Percentiles rank a stretch among this genome's conserved stretches.
These are phyloP conservation scores for Diaporthe sp. DNA, from an alignment of 2,329 filamentous ascomycete species.

Conservation along the genomic window DNA sequence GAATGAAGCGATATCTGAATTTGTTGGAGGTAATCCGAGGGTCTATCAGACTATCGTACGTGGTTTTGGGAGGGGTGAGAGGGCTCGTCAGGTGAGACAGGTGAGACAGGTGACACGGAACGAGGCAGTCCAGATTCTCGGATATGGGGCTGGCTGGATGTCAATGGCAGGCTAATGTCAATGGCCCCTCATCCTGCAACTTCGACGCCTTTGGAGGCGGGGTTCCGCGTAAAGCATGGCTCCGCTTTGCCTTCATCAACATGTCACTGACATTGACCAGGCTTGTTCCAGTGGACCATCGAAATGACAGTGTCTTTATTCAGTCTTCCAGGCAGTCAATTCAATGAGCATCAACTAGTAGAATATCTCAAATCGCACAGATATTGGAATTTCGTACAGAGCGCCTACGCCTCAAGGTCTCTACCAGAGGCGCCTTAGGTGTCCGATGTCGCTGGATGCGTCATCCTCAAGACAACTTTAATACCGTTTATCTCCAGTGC, in stretches of 20 bases:
- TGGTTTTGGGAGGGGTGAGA: neutral
- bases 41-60: neutral
- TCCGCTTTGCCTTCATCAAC: conserved; percentile 5
- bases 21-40: neutral
- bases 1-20: neutral
- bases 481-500: neutral
- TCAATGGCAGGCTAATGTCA: conserved; percentile 9
- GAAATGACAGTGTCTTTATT: neutral
- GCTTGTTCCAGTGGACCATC: neutral
- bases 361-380: neutral
- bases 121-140: neutral
- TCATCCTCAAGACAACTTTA: neutral
- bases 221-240: conserved; percentile 14
- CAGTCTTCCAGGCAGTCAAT: neutral
- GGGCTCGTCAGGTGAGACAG: neutral
- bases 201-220: neutral
- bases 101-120: neutral
- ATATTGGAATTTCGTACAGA: neutral
- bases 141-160: neutral
- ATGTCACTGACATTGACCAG: neutral
- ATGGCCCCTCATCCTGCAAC: conserved; percentile 19
- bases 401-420: too few relatives aligned
- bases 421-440: neutral
- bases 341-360: neutral
- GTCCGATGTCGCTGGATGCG: conserved; percentile 24